Percentiles rank a stretch among this genome's conserved stretches.
Evolutionary conservation across 305 asterid species (phyloP).

Genomic region (Solanum hybrid): DNA sequence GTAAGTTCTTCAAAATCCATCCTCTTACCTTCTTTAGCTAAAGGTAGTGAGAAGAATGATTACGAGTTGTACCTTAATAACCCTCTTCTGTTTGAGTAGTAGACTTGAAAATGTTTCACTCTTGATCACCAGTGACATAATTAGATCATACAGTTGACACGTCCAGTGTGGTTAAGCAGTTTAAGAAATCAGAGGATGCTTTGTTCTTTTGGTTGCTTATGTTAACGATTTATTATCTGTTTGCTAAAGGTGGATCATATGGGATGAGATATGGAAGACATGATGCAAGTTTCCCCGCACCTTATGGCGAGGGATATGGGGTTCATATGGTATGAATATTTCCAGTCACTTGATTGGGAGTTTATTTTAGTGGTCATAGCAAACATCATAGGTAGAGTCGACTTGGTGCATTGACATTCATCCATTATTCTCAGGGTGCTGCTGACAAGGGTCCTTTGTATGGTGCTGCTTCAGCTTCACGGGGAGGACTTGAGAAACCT

Average conservation of each 20-base stretch:
- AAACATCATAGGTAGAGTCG: neutral
- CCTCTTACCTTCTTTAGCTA: neutral
- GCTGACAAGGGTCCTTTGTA: constrained; percentile 35
- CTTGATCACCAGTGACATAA: neutral
- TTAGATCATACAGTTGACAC: neutral
- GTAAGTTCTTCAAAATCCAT: neutral
- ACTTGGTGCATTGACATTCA: constrained; percentile 8
- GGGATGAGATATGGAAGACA: constrained; percentile 20
- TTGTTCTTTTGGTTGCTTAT: constrained; percentile 3
- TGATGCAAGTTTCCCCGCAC: constrained; percentile 21
- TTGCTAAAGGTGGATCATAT: constrained; percentile 31
- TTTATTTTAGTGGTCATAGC: constrained; percentile 8
- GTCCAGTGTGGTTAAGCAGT: neutral
- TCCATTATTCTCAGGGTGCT: constrained; percentile 28
- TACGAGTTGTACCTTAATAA: neutral
- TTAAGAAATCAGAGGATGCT: neutral
- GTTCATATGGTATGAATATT: constrained; percentile 29
- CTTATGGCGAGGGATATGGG: constrained; percentile 39
- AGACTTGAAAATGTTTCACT: neutral
- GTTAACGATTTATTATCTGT: neutral
- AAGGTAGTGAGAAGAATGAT: neutral
- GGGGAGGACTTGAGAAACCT: constrained; percentile 39
- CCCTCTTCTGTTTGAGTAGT: neutral
- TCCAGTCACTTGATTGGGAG: neutral
- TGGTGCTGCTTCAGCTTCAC: constrained; percentile 34